phyloP scores from a whole-genome alignment of 1,139 yeast genomes.

The Nematodospora anomalae region DNA sequence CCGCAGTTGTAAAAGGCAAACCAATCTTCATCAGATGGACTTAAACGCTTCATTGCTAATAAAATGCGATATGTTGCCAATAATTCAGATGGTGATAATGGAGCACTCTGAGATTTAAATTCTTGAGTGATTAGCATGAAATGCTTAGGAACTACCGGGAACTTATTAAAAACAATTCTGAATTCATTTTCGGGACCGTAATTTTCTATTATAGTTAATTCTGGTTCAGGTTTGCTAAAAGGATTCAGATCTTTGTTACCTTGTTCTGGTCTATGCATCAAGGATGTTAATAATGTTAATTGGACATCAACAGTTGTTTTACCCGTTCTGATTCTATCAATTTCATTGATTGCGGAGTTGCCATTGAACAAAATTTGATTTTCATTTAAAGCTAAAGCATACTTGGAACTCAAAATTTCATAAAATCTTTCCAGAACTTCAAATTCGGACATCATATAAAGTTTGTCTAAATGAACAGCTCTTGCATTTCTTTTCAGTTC shows the following conservation, averaged over 20 bases:
- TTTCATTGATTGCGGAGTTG: conserved; percentile 24
- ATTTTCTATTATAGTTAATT: conserved; percentile 58
- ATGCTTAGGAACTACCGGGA: conserved; percentile 79
- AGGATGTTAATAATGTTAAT: conserved; percentile 37
- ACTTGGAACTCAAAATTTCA: conserved; percentile 23
- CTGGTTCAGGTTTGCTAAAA: conserved; percentile 78
- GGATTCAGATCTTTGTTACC: conserved; percentile 56
- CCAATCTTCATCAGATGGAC: conserved; percentile 31
- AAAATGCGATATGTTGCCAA: conserved; percentile 57
- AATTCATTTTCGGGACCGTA: conserved; percentile 51
- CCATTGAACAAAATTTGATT: conserved; percentile 35
- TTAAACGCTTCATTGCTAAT: conserved; percentile 20
- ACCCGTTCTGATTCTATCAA: conserved; percentile 21
- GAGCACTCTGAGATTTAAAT: conserved; percentile 68
- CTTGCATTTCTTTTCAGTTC: no score
- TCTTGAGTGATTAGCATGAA: conserved; percentile 73
- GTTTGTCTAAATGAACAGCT: no score
- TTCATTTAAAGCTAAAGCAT: conserved; percentile 26
- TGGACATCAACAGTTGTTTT: conserved; percentile 26
- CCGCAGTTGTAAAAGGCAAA: conserved; percentile 91
- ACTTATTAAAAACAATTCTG: conserved; percentile 76
- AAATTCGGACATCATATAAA: conserved; percentile 13
- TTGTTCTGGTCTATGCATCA: conserved; percentile 59
- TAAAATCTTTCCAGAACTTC: conserved; percentile 29
- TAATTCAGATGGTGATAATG: conserved; percentile 70